Percentiles rank a stretch among this genome's conserved stretches.
Evolutionary conservation across 768 basidiomycete species (phyloP).

Genomic region (Lactarius hatsudake): DNA sequence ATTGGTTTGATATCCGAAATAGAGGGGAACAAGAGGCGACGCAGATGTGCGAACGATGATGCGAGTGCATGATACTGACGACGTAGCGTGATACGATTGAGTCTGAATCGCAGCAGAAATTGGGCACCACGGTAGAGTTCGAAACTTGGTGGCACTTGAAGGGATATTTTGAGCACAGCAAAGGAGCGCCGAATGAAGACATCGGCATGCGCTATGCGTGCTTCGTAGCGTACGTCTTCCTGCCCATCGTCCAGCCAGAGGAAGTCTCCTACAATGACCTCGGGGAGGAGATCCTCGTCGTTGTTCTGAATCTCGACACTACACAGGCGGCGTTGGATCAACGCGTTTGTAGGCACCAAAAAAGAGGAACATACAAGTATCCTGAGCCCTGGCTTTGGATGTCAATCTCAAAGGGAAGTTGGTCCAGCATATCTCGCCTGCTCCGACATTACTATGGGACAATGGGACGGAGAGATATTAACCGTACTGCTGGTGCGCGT

Average conservation of each 20-base stretch:
- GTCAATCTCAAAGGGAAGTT: conserved; percentile 5
- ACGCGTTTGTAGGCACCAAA: not conserved
- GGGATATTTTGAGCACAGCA: conserved; percentile 46
- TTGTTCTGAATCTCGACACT: conserved; percentile 20
- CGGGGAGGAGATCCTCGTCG: conserved; percentile 22
- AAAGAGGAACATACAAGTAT: not conserved
- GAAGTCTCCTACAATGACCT: conserved; percentile 15
- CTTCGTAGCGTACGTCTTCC: conserved; percentile 23
- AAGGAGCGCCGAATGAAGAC: not conserved
- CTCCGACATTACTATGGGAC: conserved; percentile 35
- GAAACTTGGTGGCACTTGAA: conserved; percentile 49
- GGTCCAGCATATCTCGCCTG: conserved; percentile 9
- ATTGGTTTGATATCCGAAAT: conserved; percentile 32
- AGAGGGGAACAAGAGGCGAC: conserved; percentile 52
- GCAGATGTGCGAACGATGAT: conserved; percentile 34
- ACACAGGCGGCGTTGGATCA: not conserved
- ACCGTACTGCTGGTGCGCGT: conserved; percentile 50
- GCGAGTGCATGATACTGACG: conserved; percentile 43
- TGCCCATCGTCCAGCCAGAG: conserved; percentile 19
- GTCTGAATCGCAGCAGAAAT: conserved; percentile 48
- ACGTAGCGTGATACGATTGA: conserved; percentile 52
- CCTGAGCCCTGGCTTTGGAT: not conserved
- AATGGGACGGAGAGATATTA: conserved; percentile 15
- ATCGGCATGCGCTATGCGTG: conserved; percentile 2
- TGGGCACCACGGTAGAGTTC: conserved; percentile 36